A percentile compares a stretch with the other conserved stretches of the same genome.
These are phyloP conservation scores for Cubamyces sp. DNA, from an alignment of 768 basidiomycete genomes.

Conservation along the genomic window DNA sequence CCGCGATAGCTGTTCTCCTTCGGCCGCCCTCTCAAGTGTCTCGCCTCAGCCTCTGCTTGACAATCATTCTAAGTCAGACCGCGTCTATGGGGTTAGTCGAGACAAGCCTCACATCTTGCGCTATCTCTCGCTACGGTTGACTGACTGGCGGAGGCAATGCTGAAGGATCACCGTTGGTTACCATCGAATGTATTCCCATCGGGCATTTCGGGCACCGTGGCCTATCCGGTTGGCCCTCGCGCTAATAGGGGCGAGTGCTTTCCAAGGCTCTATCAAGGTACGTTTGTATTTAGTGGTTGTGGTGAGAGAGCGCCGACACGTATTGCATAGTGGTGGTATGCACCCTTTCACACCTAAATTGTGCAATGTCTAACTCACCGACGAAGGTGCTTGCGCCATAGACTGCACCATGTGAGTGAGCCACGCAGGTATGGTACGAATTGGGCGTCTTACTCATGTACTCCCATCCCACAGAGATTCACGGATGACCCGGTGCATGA, in stretches of 20 bases:
- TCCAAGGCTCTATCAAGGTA: constrained; percentile 82
- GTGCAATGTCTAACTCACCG: background rate
- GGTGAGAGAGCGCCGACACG: background rate
- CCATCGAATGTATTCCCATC: constrained; percentile 80
- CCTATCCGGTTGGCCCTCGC: constrained; percentile 63
- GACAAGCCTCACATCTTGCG: background rate
- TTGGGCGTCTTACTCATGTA: background rate
- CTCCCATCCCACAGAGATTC: constrained; percentile 51
- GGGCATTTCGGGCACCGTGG: constrained; percentile 62
- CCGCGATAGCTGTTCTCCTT: constrained; percentile 53
- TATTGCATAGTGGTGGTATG: constrained; percentile 25
- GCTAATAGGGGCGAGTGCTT: constrained; percentile 69
- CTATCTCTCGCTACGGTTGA: background rate
- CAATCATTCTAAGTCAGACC: constrained; percentile 66
- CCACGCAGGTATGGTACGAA: background rate
- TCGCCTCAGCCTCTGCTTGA: constrained; percentile 52
- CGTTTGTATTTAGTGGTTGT: background rate
- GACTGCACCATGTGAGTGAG: constrained; percentile 68
- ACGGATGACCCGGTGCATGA: constrained; percentile 72
- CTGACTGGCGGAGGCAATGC: background rate
- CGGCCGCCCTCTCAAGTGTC: constrained; percentile 51
- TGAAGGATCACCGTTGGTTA: constrained; percentile 74
- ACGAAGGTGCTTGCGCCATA: constrained; percentile 68
- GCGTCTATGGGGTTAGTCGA: constrained; percentile 66
- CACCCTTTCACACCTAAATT: too few relatives aligned